Percentiles rank a stretch among this genome's conserved stretches.
phyloP scores from a whole-genome alignment of 2,329 filamentous ascomycete species.

The Monilinia aucupariae region DNA sequence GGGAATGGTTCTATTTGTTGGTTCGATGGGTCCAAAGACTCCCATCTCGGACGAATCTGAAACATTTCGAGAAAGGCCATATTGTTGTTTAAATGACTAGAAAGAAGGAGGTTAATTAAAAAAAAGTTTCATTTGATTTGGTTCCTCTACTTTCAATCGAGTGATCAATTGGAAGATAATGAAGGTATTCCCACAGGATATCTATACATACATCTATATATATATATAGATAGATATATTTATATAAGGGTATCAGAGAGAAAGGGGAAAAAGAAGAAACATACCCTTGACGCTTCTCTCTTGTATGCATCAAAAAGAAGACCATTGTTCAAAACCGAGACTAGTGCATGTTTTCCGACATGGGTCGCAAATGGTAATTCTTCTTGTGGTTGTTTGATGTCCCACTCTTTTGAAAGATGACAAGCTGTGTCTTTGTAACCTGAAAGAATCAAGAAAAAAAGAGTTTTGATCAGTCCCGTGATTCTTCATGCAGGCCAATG shows the following conservation, averaged over 20 bases:
- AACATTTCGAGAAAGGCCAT: slow-evolving; percentile 3
- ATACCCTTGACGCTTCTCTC: slow-evolving; percentile 40
- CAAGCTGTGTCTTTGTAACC: slow-evolving; percentile 63
- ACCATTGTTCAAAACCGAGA: slow-evolving; percentile 58
- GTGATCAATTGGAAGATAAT: neutral
- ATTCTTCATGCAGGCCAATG: neutral
- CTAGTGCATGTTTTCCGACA: slow-evolving; percentile 59
- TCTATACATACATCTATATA: too few relatives aligned
- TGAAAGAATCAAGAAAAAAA: slow-evolving; percentile 33
- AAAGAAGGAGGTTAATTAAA: neutral
- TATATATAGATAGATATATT: neutral
- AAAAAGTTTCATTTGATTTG: neutral
- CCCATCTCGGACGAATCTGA: slow-evolving; percentile 18
- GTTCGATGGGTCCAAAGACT: slow-evolving; percentile 32
- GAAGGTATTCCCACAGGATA: too few relatives aligned
- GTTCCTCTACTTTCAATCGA: neutral
- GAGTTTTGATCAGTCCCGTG: slow-evolving; percentile 18
- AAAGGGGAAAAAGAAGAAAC: slow-evolving; percentile 12
- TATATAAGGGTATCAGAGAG: neutral
- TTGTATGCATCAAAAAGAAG: slow-evolving; percentile 56
- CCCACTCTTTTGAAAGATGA: slow-evolving; percentile 65
- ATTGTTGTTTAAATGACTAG: slow-evolving; percentile 5
- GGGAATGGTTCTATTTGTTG: slow-evolving; percentile 4
- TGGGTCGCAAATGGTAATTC: slow-evolving; percentile 58
- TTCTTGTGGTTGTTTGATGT: slow-evolving; percentile 57